phyloP scores from a whole-genome alignment of 2,329 filamentous ascomycete species.

The Apiospora marii region DNA sequence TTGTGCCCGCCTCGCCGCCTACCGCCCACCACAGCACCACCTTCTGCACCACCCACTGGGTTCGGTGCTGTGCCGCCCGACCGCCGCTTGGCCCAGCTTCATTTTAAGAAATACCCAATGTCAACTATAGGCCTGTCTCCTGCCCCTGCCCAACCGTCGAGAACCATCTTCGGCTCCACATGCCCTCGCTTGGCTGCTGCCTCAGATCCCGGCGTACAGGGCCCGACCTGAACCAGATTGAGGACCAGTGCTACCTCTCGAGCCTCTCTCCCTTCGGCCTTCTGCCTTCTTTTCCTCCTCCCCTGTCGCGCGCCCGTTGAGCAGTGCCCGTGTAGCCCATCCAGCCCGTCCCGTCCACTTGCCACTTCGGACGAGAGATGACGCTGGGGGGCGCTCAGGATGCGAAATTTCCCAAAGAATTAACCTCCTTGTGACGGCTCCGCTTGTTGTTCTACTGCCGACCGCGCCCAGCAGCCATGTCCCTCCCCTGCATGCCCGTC shows the following conservation, averaged over 20 bases:
- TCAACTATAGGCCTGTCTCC: neutral
- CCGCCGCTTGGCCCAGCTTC: neutral
- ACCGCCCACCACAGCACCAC: neutral
- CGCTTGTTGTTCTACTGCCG: constrained; percentile 3
- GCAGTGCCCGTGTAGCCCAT: neutral
- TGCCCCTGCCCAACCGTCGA: neutral
- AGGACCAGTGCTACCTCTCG: constrained; percentile 9
- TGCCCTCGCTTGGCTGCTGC: neutral
- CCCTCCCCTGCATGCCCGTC: neutral
- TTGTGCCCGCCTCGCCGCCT: neutral
- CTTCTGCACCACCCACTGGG: too few species aligned
- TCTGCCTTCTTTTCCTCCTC: neutral
- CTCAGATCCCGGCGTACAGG: constrained; percentile 3
- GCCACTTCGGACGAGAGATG: constrained; percentile 17
- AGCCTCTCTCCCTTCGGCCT: neutral
- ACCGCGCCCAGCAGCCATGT: neutral
- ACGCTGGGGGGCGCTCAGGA: neutral
- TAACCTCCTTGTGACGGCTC: neutral
- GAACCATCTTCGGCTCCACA: constrained; percentile 10
- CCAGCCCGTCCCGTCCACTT: neutral
- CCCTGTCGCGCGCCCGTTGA: constrained; percentile 8
- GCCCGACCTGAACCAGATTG: neutral
- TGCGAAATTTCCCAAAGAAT: constrained; percentile 10
- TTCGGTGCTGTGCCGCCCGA: neutral
- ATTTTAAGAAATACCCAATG: neutral